Percentiles rank a stretch among this genome's conserved stretches.
These are phyloP conservation scores for Elongisporangium prolatum DNA, from an alignment of 352 stramenopile genomes.

Conservation along the genomic window DNA sequence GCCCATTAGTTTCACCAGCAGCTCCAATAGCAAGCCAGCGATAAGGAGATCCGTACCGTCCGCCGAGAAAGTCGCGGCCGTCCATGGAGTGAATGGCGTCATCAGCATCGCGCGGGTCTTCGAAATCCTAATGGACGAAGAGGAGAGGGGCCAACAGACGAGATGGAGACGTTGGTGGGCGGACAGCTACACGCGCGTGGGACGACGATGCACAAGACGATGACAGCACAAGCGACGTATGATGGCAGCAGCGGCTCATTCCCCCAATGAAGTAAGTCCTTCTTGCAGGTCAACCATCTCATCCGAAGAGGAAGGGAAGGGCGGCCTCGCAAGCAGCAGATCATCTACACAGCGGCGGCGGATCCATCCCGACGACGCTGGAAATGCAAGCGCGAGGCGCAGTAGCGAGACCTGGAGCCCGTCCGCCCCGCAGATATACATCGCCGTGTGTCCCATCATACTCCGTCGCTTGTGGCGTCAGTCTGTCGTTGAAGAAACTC, in stretches of 20 bases:
- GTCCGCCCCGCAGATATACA: not conserved
- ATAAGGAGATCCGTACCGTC: conserved; percentile 37
- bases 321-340: not conserved
- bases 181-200: conserved; percentile 17
- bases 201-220: conserved; percentile 16
- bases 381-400: not conserved
- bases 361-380: not conserved
- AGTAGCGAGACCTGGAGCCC: not conserved
- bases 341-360: too few relatives aligned
- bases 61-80: conserved; percentile 79
- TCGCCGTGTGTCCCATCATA: conserved; percentile 21
- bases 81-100: conserved; percentile 86
- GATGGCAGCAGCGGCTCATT: not conserved
- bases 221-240: conserved; percentile 4
- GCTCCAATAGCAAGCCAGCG: not conserved
- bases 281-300: not conserved
- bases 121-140: conserved; percentile 79
- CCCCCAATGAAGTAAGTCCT: not conserved
- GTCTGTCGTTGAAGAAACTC: conserved; percentile 4
- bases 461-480: conserved; percentile 3
- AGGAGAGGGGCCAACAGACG: conserved; percentile 44
- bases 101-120: conserved; percentile 85
- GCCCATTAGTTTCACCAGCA: not conserved
- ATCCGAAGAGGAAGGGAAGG: not conserved
- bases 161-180: conserved; percentile 40